Percentiles rank a stretch among this genome's conserved stretches.
Evolutionary conservation across 768 basidiomycete genomes (phyloP).

Genomic region (Boletus insuetus): DNA sequence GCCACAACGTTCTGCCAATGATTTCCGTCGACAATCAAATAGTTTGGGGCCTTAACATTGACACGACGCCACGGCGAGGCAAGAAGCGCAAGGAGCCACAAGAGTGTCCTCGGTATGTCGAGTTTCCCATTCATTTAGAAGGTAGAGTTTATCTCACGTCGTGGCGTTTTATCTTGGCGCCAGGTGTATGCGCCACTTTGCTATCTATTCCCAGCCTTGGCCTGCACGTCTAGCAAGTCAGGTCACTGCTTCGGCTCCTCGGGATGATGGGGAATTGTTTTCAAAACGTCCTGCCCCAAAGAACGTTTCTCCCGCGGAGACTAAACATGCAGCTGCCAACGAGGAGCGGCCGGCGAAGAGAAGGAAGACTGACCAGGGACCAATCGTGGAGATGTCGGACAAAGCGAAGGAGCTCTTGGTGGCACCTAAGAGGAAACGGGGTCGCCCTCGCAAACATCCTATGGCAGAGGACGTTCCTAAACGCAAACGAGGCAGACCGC

Average conservation of each 20-base stretch:
- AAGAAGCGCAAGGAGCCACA: constrained; percentile 61
- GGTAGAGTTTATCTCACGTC: constrained; percentile 11
- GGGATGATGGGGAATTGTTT: constrained; percentile 41
- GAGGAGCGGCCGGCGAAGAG: constrained; percentile 46
- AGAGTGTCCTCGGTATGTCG: constrained; percentile 69
- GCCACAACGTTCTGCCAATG: constrained; percentile 67
- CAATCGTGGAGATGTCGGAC: constrained; percentile 30
- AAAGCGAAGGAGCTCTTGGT: constrained; percentile 35
- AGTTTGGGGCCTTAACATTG: constrained; percentile 66
- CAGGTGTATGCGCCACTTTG: constrained; percentile 78
- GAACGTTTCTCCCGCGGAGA: constrained; percentile 48
- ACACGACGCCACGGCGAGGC: constrained; percentile 41
- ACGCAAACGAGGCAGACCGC: constrained; percentile 36
- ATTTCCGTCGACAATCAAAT: constrained; percentile 73
- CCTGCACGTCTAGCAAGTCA: constrained; percentile 55
- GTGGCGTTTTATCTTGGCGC: constrained; percentile 10
- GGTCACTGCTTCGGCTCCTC: constrained; percentile 45
- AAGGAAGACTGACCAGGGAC: constrained; percentile 43
- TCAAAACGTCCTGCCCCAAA: constrained; percentile 52
- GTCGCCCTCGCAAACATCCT: constrained; percentile 36
- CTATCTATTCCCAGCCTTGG: constrained; percentile 73
- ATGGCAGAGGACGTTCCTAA: constrained; percentile 29
- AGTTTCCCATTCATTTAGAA: constrained; percentile 24
- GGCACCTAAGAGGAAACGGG: constrained; percentile 32
- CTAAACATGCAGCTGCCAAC: constrained; percentile 49